Percentiles rank a stretch among this genome's conserved stretches.
phyloP scores from a whole-genome alignment of 257 asterid genomes.

The Petrea volubilis region DNA sequence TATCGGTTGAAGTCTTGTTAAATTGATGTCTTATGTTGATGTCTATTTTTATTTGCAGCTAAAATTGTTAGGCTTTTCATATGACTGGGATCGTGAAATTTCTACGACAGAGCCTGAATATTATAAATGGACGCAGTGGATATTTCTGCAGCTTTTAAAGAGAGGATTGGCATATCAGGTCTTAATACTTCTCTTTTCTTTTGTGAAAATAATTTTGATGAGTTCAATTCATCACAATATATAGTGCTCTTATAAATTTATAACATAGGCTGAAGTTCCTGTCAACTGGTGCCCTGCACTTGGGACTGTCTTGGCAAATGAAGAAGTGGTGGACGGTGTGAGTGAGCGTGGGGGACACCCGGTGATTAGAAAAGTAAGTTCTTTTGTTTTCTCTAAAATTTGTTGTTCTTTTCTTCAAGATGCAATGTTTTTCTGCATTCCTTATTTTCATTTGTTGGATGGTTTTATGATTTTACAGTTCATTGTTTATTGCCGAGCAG shows the following conservation, averaged over 20 bases:
- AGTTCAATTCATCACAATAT: constrained; percentile 2
- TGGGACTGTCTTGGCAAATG: constrained; percentile 98
- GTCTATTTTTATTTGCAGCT: constrained; percentile 58
- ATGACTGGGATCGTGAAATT: constrained; percentile 98
- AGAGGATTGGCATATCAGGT: constrained; percentile 98
- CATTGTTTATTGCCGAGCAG: constrained; percentile 98
- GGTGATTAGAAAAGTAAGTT: constrained; percentile 82
- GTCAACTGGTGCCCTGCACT: constrained; percentile 99
- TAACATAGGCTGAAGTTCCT: constrained; percentile 91
- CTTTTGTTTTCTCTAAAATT: not conserved
- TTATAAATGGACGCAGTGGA: constrained; percentile 99
- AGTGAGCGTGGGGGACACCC: constrained; percentile 99
- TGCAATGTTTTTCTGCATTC: constrained; percentile 26
- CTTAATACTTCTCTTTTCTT: constrained; percentile 12
- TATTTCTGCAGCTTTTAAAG: constrained; percentile 94
- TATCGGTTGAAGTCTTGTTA: not conserved
- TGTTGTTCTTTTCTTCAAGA: not conserved
- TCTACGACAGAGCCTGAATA: constrained; percentile 96
- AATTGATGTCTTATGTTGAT: constrained; percentile 47
- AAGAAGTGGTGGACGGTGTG: constrained; percentile 96
- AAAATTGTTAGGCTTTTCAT: constrained; percentile 88
- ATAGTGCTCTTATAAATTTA: constrained; percentile 20
- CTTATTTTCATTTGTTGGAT: constrained; percentile 57
- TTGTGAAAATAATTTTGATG: not conserved
- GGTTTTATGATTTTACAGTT: constrained; percentile 94